Conservation (phyloP, 2,329 filamentous ascomycete species). For the Talaromyces sp. region DNA sequence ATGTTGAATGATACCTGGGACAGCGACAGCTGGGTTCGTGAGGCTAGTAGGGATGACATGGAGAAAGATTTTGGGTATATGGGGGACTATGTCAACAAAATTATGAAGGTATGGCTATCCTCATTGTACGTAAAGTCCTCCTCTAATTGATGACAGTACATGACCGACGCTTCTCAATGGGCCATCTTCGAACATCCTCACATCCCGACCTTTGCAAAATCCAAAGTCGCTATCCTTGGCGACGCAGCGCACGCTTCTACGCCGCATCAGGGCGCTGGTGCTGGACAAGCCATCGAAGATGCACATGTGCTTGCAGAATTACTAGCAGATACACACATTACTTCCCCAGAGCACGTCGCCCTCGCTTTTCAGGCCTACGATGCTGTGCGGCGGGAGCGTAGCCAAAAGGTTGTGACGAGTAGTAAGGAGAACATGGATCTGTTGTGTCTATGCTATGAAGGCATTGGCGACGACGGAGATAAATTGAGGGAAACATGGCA, state of each 20-base stretch:
- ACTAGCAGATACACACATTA: conserved; percentile 40
- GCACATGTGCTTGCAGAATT: conserved; percentile 42
- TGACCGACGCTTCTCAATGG: conserved; percentile 29
- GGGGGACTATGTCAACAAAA: conserved; percentile 27
- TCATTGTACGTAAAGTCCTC: too few species aligned
- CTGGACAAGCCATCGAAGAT: conserved; percentile 38
- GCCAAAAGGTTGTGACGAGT: conserved; percentile 50
- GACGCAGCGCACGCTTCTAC: conserved; percentile 41
- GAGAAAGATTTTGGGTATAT: conserved; percentile 26
- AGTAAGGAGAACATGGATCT: conserved; percentile 45
- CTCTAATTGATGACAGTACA: conserved; percentile 1
- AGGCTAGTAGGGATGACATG: conserved; percentile 31
- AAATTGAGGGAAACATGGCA: conserved; percentile 26
- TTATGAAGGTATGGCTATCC: conserved; percentile 27
- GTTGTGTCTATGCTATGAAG: conserved; percentile 28
- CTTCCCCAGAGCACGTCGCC: conserved; percentile 33
- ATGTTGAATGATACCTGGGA: conserved; percentile 29
- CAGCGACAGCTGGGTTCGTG: conserved; percentile 30
- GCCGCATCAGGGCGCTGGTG: conserved; percentile 38
- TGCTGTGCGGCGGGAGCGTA: conserved; percentile 47
- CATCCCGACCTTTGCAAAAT: conserved; percentile 30
- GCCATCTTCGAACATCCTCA: conserved; percentile 35
- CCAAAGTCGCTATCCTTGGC: conserved; percentile 32
- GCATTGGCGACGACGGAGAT: conserved; percentile 27
- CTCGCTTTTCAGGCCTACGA: conserved; percentile 53